Percentiles rank a stretch among this genome's conserved stretches.
phyloP scores from a whole-genome alignment of 257 asterid genomes.

The Salvia rosmarinus region DNA sequence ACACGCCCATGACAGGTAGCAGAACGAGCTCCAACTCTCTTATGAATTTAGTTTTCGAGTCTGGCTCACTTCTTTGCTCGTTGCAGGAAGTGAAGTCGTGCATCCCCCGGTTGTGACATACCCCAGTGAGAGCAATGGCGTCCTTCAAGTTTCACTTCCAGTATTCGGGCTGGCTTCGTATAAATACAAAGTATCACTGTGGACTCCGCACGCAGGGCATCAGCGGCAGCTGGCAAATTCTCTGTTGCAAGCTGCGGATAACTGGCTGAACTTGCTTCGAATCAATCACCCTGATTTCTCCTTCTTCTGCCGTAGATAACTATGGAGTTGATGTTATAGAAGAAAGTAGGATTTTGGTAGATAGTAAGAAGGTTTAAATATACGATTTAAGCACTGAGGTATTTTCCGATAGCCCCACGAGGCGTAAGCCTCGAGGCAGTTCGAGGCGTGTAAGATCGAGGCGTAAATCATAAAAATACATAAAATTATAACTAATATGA shows the following conservation, averaged over 20 bases:
- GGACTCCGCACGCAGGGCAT: slow-evolving; percentile 67
- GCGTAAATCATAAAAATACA: too few relatives aligned
- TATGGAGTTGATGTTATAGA: too few relatives aligned
- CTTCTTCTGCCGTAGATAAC: slow-evolving; percentile 75
- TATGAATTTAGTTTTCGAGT: too few relatives aligned
- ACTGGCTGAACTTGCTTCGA: slow-evolving; percentile 59
- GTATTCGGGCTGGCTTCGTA: slow-evolving; percentile 87
- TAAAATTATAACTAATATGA: too few relatives aligned
- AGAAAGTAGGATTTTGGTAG: too few relatives aligned
- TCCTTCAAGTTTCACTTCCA: slow-evolving; percentile 64
- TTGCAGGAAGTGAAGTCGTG: slow-evolving; percentile 59
- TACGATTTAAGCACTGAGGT: too few relatives aligned
- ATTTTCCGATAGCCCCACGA: too few relatives aligned
- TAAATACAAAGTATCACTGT: slow-evolving; percentile 67
- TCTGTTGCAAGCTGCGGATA: slow-evolving; percentile 73
- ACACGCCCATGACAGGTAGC: slow-evolving; percentile 71
- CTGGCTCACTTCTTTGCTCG: background rate
- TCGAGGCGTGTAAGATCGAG: too few relatives aligned
- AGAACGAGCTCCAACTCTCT: background rate
- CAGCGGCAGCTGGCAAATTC: slow-evolving; percentile 55
- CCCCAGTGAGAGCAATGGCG: slow-evolving; percentile 56
- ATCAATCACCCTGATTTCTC: slow-evolving; percentile 89
- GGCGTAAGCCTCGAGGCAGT: too few relatives aligned
- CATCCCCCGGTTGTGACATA: slow-evolving; percentile 48
- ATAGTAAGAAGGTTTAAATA: too few relatives aligned